Evolutionary conservation across 164 flowering plant species (phyloP).

Genomic region (Tetracentron sinense): DNA sequence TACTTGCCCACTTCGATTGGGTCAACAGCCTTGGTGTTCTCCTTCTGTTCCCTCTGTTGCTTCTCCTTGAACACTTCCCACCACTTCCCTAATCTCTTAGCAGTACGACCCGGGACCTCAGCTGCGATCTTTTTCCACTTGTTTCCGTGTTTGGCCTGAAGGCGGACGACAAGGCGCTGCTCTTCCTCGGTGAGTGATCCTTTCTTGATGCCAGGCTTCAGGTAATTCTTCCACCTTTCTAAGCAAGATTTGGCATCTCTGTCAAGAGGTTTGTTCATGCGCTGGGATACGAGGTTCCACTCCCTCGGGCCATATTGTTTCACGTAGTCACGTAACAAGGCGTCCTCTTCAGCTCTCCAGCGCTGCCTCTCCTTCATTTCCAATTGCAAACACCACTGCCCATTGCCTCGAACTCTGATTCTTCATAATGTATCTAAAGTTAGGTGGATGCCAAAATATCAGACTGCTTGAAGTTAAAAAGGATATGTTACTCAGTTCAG

Average conservation of each 20-base stretch:
- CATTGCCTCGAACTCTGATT: slow-evolving; percentile 32
- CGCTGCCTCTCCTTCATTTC: slow-evolving; percentile 95
- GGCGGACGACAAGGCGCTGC: slow-evolving; percentile 70
- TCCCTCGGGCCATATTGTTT: slow-evolving; percentile 83
- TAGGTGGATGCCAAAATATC: background rate
- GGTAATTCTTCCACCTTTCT: slow-evolving; percentile 94
- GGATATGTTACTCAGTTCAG: background rate
- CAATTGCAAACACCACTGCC: slow-evolving; percentile 28
- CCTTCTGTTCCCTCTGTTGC: slow-evolving; percentile 67
- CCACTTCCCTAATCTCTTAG: slow-evolving; percentile 92
- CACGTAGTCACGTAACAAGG: slow-evolving; percentile 72
- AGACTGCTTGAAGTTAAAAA: background rate
- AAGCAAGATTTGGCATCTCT: slow-evolving; percentile 86
- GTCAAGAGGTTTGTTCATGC: slow-evolving; percentile 69
- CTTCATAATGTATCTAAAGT: slow-evolving; percentile 50
- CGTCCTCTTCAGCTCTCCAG: slow-evolving; percentile 86
- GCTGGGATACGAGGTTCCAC: slow-evolving; percentile 84
- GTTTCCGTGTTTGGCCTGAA: slow-evolving; percentile 90
- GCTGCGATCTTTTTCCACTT: slow-evolving; percentile 95
- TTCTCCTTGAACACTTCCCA: slow-evolving; percentile 96
- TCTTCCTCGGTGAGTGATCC: slow-evolving; percentile 86
- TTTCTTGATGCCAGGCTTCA: slow-evolving; percentile 84
- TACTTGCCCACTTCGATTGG: slow-evolving; percentile 67
- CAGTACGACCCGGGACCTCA: slow-evolving; percentile 84
- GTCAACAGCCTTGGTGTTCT: slow-evolving; percentile 33